These are phyloP conservation scores for Nakaseomyces nivariensis DNA, from an alignment of 1,139 yeast species.

Conservation along the genomic window DNA sequence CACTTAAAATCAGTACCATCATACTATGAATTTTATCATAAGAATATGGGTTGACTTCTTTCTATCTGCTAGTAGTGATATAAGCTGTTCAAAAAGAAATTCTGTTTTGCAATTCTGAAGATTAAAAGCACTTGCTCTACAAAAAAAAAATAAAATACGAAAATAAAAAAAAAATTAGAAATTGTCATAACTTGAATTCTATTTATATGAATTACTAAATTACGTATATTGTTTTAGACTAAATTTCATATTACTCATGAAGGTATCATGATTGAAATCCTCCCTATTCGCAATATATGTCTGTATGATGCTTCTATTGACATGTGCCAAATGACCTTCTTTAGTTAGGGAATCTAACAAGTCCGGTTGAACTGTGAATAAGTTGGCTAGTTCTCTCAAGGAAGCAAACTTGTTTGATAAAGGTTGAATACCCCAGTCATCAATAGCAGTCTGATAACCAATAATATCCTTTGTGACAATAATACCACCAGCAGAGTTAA, in stretches of 20 bases:
- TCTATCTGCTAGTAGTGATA: too few relatives aligned
- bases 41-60: too few relatives aligned
- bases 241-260: constrained; percentile 20
- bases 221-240: constrained; percentile 13
- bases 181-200: too few relatives aligned
- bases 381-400: constrained; percentile 72
- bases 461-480: constrained; percentile 79
- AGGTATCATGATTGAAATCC: constrained; percentile 42
- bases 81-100: too few relatives aligned
- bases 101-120: too few relatives aligned
- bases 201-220: neutral
- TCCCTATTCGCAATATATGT: constrained; percentile 64
- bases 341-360: constrained; percentile 68
- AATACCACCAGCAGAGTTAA: constrained; percentile 75
- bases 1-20: too few relatives aligned
- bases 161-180: too few relatives aligned
- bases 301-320: constrained; percentile 57
- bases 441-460: constrained; percentile 64
- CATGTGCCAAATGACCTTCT: constrained; percentile 67
- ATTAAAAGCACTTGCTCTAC: too few relatives aligned
- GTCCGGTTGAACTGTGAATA: constrained; percentile 72
- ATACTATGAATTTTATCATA: too few relatives aligned
- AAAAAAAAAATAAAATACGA: too few relatives aligned
- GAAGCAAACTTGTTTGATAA: constrained; percentile 62
- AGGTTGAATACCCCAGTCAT: constrained; percentile 56